Conservation (phyloP, 805 yeast species). For the Barnettozyma sp. region DNA sequence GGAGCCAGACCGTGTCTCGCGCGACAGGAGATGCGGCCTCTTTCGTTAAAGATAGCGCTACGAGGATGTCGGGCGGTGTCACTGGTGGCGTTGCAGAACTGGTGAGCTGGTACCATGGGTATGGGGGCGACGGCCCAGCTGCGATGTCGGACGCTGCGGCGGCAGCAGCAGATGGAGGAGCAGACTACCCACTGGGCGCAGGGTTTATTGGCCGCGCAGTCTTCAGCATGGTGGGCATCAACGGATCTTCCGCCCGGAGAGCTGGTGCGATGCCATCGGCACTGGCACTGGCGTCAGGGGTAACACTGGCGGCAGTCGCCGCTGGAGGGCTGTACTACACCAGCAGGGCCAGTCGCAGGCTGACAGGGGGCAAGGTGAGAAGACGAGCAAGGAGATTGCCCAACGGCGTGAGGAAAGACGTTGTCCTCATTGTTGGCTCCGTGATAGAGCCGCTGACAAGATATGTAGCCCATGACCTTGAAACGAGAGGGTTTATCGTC, state of each 20-base stretch:
- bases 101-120: background rate
- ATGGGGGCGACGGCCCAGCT: too few species aligned
- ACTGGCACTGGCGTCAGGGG: too few species aligned
- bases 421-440: constrained; percentile 67
- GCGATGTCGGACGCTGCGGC: too few species aligned
- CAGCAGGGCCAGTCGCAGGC: background rate
- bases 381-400: constrained; percentile 56
- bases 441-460: constrained; percentile 70
- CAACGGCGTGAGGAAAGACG: constrained; percentile 72
- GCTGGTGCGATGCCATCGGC: too few species aligned
- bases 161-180: too few species aligned
- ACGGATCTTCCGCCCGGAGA: too few species aligned
- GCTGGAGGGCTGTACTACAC: background rate
- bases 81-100: constrained; percentile 2
- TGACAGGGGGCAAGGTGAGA: too few species aligned
- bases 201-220: too few species aligned
- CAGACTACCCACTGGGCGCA: too few species aligned
- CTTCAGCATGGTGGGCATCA: too few species aligned
- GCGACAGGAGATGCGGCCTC: constrained; percentile 1
- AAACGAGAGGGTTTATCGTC: constrained; percentile 73
- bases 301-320: background rate
- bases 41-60: constrained; percentile 1
- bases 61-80: background rate
- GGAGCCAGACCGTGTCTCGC: constrained; percentile 6
- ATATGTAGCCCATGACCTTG: constrained; percentile 65